Evolutionary conservation across 306 rosid species (phyloP).

Genomic region (Fragaria nilgerrensis): DNA sequence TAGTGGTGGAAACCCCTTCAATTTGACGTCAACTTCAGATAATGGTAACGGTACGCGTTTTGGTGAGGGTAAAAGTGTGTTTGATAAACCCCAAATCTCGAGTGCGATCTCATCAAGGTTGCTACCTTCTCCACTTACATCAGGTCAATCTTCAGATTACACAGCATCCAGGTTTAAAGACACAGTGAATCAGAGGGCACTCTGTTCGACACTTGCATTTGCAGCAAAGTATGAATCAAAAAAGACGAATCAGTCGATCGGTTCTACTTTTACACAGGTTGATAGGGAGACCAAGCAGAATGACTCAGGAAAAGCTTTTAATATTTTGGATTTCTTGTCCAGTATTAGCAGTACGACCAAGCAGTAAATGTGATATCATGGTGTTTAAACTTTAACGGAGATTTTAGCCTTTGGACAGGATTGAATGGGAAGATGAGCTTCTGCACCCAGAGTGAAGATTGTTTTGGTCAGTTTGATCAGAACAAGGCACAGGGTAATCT

Average conservation of each 20-base stretch:
- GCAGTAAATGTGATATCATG: neutral
- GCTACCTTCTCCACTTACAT: conserved; percentile 35
- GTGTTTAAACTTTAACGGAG: neutral
- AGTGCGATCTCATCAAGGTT: conserved; percentile 25
- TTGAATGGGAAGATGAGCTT: conserved; percentile 1
- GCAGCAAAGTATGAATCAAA: conserved; percentile 37
- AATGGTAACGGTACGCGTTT: neutral
- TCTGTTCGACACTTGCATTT: conserved; percentile 66
- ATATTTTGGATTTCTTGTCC: neutral
- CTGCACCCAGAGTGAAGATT: neutral
- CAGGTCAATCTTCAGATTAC: conserved; percentile 40
- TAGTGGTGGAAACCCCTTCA: conserved; percentile 12
- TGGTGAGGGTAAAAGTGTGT: conserved; percentile 20
- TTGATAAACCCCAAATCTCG: conserved; percentile 35
- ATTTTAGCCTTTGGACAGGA: neutral
- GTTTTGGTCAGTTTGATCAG: neutral
- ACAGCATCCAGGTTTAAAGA: conserved; percentile 42
- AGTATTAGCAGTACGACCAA: neutral
- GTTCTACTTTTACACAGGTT: neutral
- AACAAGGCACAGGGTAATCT: neutral
- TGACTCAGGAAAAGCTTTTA: neutral
- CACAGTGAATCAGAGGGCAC: conserved; percentile 47
- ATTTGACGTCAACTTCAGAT: neutral
- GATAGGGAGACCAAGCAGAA: conserved; percentile 6
- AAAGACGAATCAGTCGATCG: conserved; percentile 6